Conservation (phyloP, 768 basidiomycete species). For the Mrakia frigida region DNA sequence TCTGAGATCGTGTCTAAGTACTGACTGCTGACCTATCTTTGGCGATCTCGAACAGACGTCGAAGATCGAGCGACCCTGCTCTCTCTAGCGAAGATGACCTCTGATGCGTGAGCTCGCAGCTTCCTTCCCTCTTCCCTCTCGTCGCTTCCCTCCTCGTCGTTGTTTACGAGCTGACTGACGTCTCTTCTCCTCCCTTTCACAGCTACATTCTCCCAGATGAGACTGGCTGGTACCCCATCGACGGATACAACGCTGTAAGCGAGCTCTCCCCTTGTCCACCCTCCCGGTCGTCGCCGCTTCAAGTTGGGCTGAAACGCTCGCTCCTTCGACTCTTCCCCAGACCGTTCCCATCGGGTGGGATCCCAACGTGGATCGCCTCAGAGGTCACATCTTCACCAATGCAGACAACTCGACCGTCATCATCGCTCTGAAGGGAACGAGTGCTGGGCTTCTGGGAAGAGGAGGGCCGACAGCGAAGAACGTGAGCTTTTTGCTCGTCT, state of each 20-base stretch:
- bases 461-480: slow-evolving; percentile 77
- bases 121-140: background rate
- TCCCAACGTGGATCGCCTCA: slow-evolving; percentile 77
- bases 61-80: slow-evolving; percentile 65
- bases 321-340: slow-evolving; percentile 42
- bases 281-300: background rate
- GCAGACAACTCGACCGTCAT: slow-evolving; percentile 70
- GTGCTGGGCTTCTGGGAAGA: slow-evolving; percentile 62
- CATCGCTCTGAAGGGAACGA: slow-evolving; percentile 89
- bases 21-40: background rate
- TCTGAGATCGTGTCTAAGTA: background rate
- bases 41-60: slow-evolving; percentile 41
- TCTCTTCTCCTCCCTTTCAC: background rate
- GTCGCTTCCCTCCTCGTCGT: background rate
- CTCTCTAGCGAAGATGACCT: slow-evolving; percentile 80
- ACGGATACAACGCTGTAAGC: slow-evolving; percentile 59
- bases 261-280: slow-evolving; percentile 3
- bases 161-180: background rate
- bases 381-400: slow-evolving; percentile 70
- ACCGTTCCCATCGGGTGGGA: slow-evolving; percentile 82
- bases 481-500: slow-evolving; percentile 45
- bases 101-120: slow-evolving; percentile 57
- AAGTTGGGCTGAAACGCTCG: slow-evolving; percentile 12
- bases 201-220: slow-evolving; percentile 32
- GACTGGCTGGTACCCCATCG: slow-evolving; percentile 35